Evolutionary conservation across 2,329 filamentous ascomycete genomes (phyloP), one percentile per base, ranked within the genome.

Genomic region (Phialophora tarda): DNA sequence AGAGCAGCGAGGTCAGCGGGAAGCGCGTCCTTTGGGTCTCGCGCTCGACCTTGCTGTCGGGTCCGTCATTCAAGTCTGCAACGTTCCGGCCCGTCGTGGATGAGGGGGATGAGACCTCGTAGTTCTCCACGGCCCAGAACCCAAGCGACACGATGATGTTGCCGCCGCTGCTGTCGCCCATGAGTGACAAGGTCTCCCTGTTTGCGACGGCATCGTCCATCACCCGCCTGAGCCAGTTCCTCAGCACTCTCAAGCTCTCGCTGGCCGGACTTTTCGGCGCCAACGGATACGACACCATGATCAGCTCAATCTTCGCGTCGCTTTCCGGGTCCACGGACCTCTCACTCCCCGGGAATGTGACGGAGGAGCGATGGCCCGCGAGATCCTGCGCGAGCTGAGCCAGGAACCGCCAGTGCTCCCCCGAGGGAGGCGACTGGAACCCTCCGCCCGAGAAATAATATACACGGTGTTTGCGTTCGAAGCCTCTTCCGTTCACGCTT

Each of bases 391-490:
- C 79, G 4, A 87, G 73, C 61, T 83, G 79, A 0, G 81, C 77
- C 59, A 80, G 78, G 6, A 86, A 74, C 5, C 78, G 78, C 84
- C 85, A 88, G 67, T 88, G 86, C 56, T 84, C 78, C 0, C 74
- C 69, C 2, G 78, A 80, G 0, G 86, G 81, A 0, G 82, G 82
- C 69, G 77, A 77, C 66, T 84, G 83, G 82, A 85, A 88, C 3
- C 83, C 84, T 6, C 85, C 85, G 1, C 85, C 86, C 0, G 79
- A 79, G 68, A 86, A 86, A 66, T 87, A 88, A 66, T 84, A 82
- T 26, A 88, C 75, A 4, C 77, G 74, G 70, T 74, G 64, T 63
- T 12, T 63, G 58, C 21, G 28, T 66, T 70, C 21, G 63, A 50
- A 38, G 34, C 32, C 62, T 23, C 34, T 59, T 44, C 53, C 34